Evolutionary conservation across 306 rosid genomes (phyloP).

Genomic region (Nissolia schottii): DNA sequence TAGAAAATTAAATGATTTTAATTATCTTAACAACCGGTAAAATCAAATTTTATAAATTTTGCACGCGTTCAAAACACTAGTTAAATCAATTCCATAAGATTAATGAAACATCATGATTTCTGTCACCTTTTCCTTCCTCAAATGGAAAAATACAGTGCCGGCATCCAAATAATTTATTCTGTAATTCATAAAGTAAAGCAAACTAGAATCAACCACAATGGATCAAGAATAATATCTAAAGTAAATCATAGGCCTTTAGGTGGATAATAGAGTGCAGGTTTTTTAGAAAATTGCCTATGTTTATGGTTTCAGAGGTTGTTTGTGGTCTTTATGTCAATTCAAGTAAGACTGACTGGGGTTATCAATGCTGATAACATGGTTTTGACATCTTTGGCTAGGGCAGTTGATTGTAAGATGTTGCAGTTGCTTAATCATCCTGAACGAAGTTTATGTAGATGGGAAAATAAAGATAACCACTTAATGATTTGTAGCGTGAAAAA

Average conservation of each 20-base stretch:
- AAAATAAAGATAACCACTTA: background rate
- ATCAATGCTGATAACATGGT: background rate
- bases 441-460: background rate
- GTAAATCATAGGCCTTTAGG: background rate
- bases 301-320: background rate
- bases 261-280: background rate
- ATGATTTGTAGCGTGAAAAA: conserved; percentile 5
- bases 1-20: too few relatives aligned
- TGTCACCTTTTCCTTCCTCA: background rate
- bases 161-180: background rate
- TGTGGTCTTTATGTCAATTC: background rate
- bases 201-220: background rate
- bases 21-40: too few relatives aligned
- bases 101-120: conserved; percentile 1
- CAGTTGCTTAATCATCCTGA: background rate
- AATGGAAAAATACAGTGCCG: background rate
- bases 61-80: too few relatives aligned
- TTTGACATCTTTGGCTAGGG: background rate
- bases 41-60: too few relatives aligned
- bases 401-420: background rate
- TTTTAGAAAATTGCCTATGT: background rate
- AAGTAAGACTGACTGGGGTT: background rate
- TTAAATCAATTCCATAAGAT: background rate
- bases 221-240: background rate
- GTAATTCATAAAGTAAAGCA: background rate